These are phyloP conservation scores for Dictyostelium intermedium DNA, from an alignment of 78 protist species.

Conservation along the genomic window DNA sequence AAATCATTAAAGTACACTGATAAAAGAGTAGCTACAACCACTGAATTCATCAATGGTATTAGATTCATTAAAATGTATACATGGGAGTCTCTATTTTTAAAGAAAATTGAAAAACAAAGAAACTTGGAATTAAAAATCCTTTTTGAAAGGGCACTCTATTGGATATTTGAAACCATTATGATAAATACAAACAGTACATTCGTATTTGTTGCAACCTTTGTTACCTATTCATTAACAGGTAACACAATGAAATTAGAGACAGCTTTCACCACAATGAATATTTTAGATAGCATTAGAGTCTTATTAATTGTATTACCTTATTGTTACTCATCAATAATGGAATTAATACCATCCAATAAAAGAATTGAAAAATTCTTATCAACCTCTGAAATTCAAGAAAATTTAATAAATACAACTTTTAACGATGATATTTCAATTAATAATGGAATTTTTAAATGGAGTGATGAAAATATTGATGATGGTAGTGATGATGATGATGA, in stretches of 20 bases:
- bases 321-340: not conserved
- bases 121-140: not conserved
- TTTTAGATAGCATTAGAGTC: constrained; percentile 16
- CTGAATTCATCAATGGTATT: constrained; percentile 33
- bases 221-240: not conserved
- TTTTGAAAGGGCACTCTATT: not conserved
- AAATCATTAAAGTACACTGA: not conserved
- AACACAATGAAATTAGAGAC: not conserved
- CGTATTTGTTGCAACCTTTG: constrained; percentile 33
- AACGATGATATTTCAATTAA: not conserved
- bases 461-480: not conserved
- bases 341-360: constrained; percentile 1
- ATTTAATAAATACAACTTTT: not conserved
- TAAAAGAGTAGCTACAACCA: not conserved
- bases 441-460: not conserved
- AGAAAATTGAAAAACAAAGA: not conserved
- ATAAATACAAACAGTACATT: constrained; percentile 2
- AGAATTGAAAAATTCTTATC: constrained; percentile 17
- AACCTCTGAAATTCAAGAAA: not conserved
- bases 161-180: not conserved
- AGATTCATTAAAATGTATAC: constrained; percentile 37
- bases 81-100: constrained; percentile 42
- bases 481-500: not conserved
- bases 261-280: constrained; percentile 40
- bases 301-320: constrained; percentile 21